Evolutionary conservation across 2,329 filamentous ascomycete species (phyloP), one percentile per base, ranked within the genome.

Genomic region (Paraphaeosphaeria sporulosa): DNA sequence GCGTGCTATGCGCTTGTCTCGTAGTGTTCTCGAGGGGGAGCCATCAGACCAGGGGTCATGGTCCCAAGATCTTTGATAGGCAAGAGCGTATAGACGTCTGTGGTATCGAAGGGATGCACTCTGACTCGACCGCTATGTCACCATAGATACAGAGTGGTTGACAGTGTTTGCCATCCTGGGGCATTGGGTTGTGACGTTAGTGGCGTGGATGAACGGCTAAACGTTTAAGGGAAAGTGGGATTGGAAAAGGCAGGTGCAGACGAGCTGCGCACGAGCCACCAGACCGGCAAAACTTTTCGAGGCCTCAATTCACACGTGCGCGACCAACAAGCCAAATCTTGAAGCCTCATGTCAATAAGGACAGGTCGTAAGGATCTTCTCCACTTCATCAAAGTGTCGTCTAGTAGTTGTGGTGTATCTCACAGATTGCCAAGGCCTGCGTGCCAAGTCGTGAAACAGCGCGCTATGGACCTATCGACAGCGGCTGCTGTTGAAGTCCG

Each of bases 401-500:
- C 42, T 23, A 13, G 25, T 36, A 36, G 4, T 7, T 19, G 34
- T n/a, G 17, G 47, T 36, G 27, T 7, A 12, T 36, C 9, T 25
- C 19, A n/a, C 30, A 50, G 6, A 19, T 19, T 36, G 19, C 47
- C 34, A 17, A 50, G n/a, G 17, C 47, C 27, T 36, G 47, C 30
- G 10, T 8, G 30, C 6, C n/a, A n/a, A 17, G 23, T 36, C 30
- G 47, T 27, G 23, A 42, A 50, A 55, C 34, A 43, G 25, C 30
- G 36, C 44, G 40, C 58, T 21, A 73, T 74, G 70, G 62, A 73
- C 30, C 38, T 73, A 10, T 72, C 72, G 36, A 69, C 67, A 32
- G 64, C 63, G 47, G 50, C 70, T 47, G 64, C 59, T n/a, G 61
- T 69, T 46, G 71, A 65, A 62, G 74, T 75, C 67, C 70, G 74